Evolutionary conservation across 768 basidiomycete species (phyloP).

Genomic region (Solioccasus polychromus): DNA sequence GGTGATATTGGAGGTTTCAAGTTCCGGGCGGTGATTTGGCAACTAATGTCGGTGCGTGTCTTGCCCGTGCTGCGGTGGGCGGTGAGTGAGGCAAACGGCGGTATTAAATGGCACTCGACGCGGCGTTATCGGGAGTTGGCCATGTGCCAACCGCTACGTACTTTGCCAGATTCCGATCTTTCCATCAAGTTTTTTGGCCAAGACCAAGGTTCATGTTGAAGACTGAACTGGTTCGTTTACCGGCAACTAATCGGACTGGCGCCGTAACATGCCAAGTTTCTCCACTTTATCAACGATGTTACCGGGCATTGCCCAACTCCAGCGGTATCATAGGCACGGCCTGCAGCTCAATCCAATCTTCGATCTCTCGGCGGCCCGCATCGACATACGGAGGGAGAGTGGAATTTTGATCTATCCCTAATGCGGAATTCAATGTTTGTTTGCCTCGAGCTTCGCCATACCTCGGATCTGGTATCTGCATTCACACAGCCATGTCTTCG

Average conservation of each 20-base stretch:
- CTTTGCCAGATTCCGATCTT: too few relatives aligned
- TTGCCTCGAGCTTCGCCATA: not conserved
- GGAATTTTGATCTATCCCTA: not conserved
- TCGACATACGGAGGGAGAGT: constrained; percentile 4
- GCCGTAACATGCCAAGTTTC: too few relatives aligned
- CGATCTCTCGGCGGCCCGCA: constrained; percentile 6
- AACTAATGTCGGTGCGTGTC: not conserved
- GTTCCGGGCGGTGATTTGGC: not conserved
- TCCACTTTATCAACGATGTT: constrained; percentile 8
- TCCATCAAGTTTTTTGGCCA: too few relatives aligned
- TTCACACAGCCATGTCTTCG: not conserved
- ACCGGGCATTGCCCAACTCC: not conserved
- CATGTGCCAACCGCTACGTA: too few relatives aligned
- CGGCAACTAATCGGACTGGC: too few relatives aligned
- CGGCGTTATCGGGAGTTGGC: too few relatives aligned
- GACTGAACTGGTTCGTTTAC: too few relatives aligned
- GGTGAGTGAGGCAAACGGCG: too few relatives aligned
- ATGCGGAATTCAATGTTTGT: constrained; percentile 2
- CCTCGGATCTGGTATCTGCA: not conserved
- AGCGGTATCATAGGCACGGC: constrained; percentile 3
- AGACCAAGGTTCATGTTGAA: too few relatives aligned
- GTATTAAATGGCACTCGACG: too few relatives aligned
- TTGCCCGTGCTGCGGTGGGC: not conserved
- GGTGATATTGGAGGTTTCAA: not conserved
- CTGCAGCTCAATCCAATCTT: constrained; percentile 1